These are phyloP conservation scores for Zizania latifolia DNA, from an alignment of 176 grass and related monocot species.

Conservation along the genomic window DNA sequence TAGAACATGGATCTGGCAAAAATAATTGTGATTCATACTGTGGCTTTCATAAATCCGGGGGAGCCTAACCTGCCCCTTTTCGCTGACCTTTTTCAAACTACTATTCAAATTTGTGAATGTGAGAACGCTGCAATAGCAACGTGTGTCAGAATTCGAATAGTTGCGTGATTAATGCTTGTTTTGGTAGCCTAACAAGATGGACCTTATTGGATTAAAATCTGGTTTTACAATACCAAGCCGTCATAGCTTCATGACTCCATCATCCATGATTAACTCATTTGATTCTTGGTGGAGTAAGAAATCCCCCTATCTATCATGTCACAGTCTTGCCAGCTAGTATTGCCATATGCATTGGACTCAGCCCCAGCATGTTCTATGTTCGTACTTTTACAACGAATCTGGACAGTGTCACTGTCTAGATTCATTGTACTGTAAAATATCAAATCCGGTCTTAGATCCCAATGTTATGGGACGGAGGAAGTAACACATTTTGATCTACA, in stretches of 20 bases:
- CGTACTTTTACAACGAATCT: too few species aligned
- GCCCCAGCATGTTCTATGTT: conserved; percentile 17
- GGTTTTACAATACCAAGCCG: neutral
- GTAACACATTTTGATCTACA: too few species aligned
- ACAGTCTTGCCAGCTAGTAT: conserved; percentile 31
- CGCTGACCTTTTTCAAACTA: neutral
- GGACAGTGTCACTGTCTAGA: too few species aligned
- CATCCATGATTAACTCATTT: neutral
- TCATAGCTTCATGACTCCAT: neutral
- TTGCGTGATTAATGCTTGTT: conserved; percentile 5
- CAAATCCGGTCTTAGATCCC: too few species aligned
- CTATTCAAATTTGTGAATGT: conserved; percentile 4
- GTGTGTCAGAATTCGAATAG: neutral
- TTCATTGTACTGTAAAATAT: too few species aligned
- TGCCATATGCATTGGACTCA: conserved; percentile 7
- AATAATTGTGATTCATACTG: neutral
- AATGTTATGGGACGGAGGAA: too few species aligned
- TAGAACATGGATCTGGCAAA: conserved; percentile 26
- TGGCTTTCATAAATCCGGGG: neutral
- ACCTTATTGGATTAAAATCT: neutral
- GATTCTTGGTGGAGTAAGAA: neutral
- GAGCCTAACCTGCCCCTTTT: neutral
- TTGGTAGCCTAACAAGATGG: neutral
- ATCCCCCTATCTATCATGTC: conserved; percentile 1
- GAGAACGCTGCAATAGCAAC: neutral